Percentiles rank a stretch among this genome's conserved stretches.
Conservation (phyloP, 2,329 filamentous ascomycete species). For the Claviceps pazoutovae region DNA sequence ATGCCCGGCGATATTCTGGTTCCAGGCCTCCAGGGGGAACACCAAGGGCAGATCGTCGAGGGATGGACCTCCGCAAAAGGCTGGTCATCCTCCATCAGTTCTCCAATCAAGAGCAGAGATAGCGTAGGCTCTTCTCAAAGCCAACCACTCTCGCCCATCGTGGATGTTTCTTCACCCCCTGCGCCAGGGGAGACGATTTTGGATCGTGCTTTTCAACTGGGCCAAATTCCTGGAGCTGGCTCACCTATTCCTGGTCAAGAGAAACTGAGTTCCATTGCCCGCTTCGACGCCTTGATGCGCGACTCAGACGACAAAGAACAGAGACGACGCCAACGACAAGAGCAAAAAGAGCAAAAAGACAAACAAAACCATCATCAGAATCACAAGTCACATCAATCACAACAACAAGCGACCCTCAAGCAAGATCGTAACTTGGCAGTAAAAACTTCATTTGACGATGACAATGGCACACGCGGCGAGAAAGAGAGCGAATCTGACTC, state of each 20-base stretch:
- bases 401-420: constrained; percentile 20
- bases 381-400: no score
- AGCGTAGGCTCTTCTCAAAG: constrained; percentile 42
- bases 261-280: constrained; percentile 48
- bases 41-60: constrained; percentile 42
- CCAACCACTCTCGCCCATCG: constrained; percentile 19
- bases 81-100: constrained; percentile 42
- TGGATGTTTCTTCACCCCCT: constrained; percentile 36
- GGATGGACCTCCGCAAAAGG: constrained; percentile 48
- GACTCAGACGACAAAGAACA: constrained; percentile 40
- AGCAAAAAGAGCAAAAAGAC: no score
- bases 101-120: constrained; percentile 38
- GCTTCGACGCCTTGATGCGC: constrained; percentile 52
- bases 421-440: constrained; percentile 16
- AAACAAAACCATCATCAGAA: no score
- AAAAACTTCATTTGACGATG: constrained; percentile 31
- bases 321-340: constrained; percentile 9
- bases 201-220: constrained; percentile 51
- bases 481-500: constrained; percentile 21
- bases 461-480: not conserved
- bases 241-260: constrained; percentile 41
- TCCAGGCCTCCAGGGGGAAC: constrained; percentile 39
- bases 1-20: constrained; percentile 43
- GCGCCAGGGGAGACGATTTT: constrained; percentile 49
- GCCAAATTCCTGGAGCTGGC: constrained; percentile 47